A percentile compares a stretch with the other conserved stretches of the same genome.
Conservation (phyloP, 2,329 filamentous ascomycete species). For the Myriosclerotinia duriaeana region DNA sequence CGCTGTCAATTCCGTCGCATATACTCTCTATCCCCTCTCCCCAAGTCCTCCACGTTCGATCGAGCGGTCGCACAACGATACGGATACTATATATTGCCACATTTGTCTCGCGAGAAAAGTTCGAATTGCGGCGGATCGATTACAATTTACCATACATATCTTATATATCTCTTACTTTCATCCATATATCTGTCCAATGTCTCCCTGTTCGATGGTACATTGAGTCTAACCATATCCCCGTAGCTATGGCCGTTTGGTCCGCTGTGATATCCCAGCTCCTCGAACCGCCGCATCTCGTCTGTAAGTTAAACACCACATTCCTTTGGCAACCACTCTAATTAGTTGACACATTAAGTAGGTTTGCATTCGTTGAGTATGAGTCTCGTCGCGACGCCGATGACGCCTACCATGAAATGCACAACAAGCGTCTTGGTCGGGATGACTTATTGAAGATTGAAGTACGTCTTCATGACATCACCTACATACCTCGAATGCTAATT, state of each 20-base stretch:
- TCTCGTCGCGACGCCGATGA: conserved; percentile 97
- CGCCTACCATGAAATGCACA: conserved; percentile 99
- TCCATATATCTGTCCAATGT: conserved; percentile 31
- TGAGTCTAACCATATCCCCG: conserved; percentile 37
- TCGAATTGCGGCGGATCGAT: conserved; percentile 35
- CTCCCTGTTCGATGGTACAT: conserved; percentile 27
- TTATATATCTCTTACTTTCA: conserved; percentile 35
- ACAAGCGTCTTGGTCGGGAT: conserved; percentile 89
- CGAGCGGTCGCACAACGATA: conserved; percentile 42
- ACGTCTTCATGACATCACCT: conserved; percentile 39
- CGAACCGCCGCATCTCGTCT: conserved; percentile 90
- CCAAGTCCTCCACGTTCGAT: conserved; percentile 41
- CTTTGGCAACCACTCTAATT: conserved; percentile 38
- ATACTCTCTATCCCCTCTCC: conserved; percentile 40
- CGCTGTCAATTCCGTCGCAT: conserved; percentile 47
- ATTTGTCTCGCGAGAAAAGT: conserved; percentile 35
- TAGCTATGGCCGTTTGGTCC: conserved; percentile 95
- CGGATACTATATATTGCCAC: conserved; percentile 37
- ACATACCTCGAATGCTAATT: conserved; percentile 16
- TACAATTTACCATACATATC: conserved; percentile 27
- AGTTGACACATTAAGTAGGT: conserved; percentile 55
- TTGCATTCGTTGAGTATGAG: conserved; percentile 99
- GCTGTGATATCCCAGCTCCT: conserved; percentile 96
- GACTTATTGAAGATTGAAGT: conserved; percentile 98
- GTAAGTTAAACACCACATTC: conserved; percentile 58